These are phyloP conservation scores for Vaccinium vitisidaea DNA, from an alignment of 148 eudicot genomes.

Conservation along the genomic window DNA sequence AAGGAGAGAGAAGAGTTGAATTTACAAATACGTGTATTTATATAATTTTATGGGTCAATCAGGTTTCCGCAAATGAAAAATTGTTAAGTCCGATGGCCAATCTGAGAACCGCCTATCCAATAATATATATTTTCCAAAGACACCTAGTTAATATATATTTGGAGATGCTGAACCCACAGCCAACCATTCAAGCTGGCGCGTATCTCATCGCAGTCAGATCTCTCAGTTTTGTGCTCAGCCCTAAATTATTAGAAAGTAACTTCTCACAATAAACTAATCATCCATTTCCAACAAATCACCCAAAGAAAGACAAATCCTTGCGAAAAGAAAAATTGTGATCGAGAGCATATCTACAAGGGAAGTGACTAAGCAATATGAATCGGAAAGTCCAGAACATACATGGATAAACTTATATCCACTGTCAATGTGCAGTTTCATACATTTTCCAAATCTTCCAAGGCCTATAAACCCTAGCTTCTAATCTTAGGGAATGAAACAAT, in stretches of 20 bases:
- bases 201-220: too few species aligned
- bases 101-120: too few species aligned
- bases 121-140: too few species aligned
- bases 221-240: too few species aligned
- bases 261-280: not conserved
- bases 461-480: conserved; percentile 2
- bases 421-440: not conserved
- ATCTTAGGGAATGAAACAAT: not conserved
- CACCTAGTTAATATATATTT: too few species aligned
- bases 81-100: too few species aligned
- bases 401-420: not conserved
- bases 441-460: not conserved
- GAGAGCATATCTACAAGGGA: not conserved
- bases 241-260: not conserved
- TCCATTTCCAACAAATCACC: not conserved
- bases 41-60: too few species aligned
- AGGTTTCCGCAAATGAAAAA: too few species aligned
- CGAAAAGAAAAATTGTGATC: not conserved
- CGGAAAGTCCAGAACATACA: not conserved
- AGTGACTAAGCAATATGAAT: not conserved
- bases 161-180: too few species aligned
- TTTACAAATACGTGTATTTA: too few species aligned
- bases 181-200: too few species aligned
- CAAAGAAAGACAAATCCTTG: not conserved
- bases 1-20: too few species aligned